Evolutionary conservation across 2,329 filamentous ascomycete genomes (phyloP), one percentile per base, ranked within the genome.

Genomic region (Grosmannia penicillata): DNA sequence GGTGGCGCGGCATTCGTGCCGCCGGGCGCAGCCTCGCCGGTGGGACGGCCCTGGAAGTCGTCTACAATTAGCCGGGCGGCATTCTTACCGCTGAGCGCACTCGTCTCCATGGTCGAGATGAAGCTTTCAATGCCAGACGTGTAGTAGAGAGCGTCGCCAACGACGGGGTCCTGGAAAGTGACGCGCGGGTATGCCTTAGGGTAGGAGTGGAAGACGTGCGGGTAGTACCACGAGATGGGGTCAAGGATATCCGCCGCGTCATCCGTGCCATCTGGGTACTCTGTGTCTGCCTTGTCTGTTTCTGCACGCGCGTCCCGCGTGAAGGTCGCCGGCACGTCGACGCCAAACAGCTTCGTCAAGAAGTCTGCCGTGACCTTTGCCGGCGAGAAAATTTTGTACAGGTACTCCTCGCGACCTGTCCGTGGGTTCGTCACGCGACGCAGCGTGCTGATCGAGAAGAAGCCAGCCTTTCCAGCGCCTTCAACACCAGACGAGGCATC

Each of bases 21-120:
- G 33, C 23, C 25, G 3, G 6, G 5, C 17, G 24, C 17, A 44
- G 36, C 38, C 6, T 25, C 37, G 8, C 45, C 44, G n/a, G 42
- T 45, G 6, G 19, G 14, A 38, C 41, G 36, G 2, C 45, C 45
- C 29, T 41, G 40, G 2, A 46, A 38, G 27, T 72, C 71, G 49
- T 87, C 72, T 1, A 76, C 66, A 33, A 89, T 65, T 38, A 91
- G 59, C 45, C 66, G 68, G 8, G 83, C 84, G 17, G 91, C 77
- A 52, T 91, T 91, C 70, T 72, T 84, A 1, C 91, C 91, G 75
- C 91, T 91, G 48, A 96, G 58, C 1, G 84, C 82, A 55, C 78
- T 94, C 7, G 91, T 95, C 65, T 98, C 91, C 91, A 98, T 96
- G 0, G 86, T 94, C 9, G 82, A 91, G 48, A 96, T 93, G 55